Conservation (phyloP, 192 early-diverging fungal genomes). For the Rhizophagus sp. region DNA sequence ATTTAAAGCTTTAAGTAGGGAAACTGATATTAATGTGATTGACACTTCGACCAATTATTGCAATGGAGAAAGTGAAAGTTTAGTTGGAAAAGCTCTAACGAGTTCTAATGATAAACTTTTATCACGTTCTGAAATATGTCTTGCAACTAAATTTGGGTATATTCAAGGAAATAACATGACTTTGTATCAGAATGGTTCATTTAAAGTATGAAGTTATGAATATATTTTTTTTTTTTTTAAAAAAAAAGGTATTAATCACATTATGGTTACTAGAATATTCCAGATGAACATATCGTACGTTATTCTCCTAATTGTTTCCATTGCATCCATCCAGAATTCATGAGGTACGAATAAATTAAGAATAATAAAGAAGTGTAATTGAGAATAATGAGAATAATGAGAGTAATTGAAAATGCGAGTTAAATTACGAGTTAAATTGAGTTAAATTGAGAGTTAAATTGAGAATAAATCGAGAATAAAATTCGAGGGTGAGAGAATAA, state of each 20-base stretch:
- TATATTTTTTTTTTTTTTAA: not conserved
- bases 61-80: conserved; percentile 37
- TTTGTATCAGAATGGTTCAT: conserved; percentile 35
- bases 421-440: too few relatives aligned
- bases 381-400: too few relatives aligned
- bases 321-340: conserved; percentile 46
- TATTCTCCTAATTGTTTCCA: conserved; percentile 39
- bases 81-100: conserved; percentile 37
- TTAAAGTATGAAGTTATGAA: conserved; percentile 19
- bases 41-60: conserved; percentile 43
- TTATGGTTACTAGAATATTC: conserved; percentile 23
- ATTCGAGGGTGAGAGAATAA: too few relatives aligned
- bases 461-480: too few relatives aligned
- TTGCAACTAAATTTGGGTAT: conserved; percentile 42
- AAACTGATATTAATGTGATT: conserved; percentile 42
- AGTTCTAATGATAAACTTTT: conserved; percentile 13
- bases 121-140: conserved; percentile 31
- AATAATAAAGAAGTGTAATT: too few relatives aligned
- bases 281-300: conserved; percentile 39
- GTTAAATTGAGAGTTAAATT: too few relatives aligned
- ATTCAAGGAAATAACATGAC: conserved; percentile 42
- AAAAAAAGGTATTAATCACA: not conserved
- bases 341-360: conserved; percentile 30
- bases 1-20: conserved; percentile 36
- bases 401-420: too few relatives aligned